These are phyloP conservation scores for Naganishia antarctica DNA, from an alignment of 768 basidiomycete species.

Conservation along the genomic window DNA sequence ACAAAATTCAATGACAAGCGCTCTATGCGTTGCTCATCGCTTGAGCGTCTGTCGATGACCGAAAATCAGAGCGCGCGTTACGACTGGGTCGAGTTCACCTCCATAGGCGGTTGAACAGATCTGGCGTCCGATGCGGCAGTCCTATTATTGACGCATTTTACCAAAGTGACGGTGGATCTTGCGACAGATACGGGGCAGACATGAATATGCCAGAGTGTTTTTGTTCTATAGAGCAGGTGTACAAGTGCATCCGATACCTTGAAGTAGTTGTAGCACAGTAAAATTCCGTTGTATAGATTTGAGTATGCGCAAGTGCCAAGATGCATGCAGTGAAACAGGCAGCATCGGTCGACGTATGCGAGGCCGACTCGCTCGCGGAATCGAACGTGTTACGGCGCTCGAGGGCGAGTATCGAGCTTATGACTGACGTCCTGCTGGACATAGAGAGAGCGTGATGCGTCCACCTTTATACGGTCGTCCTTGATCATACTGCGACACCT, in stretches of 20 bases:
- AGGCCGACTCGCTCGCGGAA: too few relatives aligned
- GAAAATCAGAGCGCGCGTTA: background rate
- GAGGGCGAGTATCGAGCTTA: constrained; percentile 35
- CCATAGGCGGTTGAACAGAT: constrained; percentile 3
- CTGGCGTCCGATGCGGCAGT: background rate
- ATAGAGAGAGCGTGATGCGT: constrained; percentile 44
- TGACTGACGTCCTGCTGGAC: constrained; percentile 38
- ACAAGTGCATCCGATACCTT: too few relatives aligned
- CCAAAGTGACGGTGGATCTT: background rate
- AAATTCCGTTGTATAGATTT: constrained; percentile 1
- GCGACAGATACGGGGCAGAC: constrained; percentile 16
- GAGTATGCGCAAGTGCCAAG: too few relatives aligned
- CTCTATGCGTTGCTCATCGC: constrained; percentile 17
- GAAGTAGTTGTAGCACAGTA: too few relatives aligned
- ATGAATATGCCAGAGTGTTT: background rate
- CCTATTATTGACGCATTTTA: constrained; percentile 11
- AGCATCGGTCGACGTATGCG: background rate
- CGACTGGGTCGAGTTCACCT: background rate
- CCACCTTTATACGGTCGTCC: constrained; percentile 69
- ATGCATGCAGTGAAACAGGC: background rate
- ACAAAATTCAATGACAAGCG: background rate
- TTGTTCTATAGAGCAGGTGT: too few relatives aligned
- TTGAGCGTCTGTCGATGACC: background rate
- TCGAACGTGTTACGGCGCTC: background rate
- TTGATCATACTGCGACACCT: constrained; percentile 66